Base-by-base conservation (phyloP, 2,329 filamentous ascomycete genomes). In the Fusarium papillatum region DNA sequence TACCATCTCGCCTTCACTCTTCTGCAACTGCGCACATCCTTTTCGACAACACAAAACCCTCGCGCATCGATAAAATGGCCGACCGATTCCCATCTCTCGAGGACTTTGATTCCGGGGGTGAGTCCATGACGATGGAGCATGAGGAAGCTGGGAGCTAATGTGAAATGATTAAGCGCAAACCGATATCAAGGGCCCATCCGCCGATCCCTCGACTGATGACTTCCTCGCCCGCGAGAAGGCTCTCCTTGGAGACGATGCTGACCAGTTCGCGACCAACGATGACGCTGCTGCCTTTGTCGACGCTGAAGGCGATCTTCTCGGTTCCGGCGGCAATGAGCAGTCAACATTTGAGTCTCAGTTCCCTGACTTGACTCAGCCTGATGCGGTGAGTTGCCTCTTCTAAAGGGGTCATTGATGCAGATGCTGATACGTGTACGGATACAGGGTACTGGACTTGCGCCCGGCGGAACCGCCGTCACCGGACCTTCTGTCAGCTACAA, bases 221-320 rank as follows among this genome's bases (percentile, higher is more conserved):
- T 98, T 99, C 84, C 91, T 98, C 61, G 93, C 95, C 74, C 95
- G 96, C 78, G 97, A 99, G 87, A 95, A 95, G 82, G 97, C 95
- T 73, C 86, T 93, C 22, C 92, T 99, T 10, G 97, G 97, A 77
- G 97, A 98, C 75, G 97, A 98, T 84, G 97, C 97, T 72, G 91
- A 95, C 80, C 94, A 96, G 87, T 99, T 99, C 84, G 90, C 93
- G 75, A 94, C 94, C 38, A 90, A 92, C 72, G 92, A 93, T 81
- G 95, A 98, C 82, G 87, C 90, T 70, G 89, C 90, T 68, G 91
- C 91, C 48, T 89, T 92, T 66, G 90, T 89, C 76, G 92, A 93
- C 79, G 87, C 91, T 76, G 89, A 87, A 66, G 92, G 93, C 75
- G 94, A 94, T 77, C 92, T 97, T 81, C 87, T 98, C 70, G 89